Percentiles rank a stretch among this genome's conserved stretches.
Conservation (phyloP, 2,329 filamentous ascomycete genomes). For the Microdochium nivale region DNA sequence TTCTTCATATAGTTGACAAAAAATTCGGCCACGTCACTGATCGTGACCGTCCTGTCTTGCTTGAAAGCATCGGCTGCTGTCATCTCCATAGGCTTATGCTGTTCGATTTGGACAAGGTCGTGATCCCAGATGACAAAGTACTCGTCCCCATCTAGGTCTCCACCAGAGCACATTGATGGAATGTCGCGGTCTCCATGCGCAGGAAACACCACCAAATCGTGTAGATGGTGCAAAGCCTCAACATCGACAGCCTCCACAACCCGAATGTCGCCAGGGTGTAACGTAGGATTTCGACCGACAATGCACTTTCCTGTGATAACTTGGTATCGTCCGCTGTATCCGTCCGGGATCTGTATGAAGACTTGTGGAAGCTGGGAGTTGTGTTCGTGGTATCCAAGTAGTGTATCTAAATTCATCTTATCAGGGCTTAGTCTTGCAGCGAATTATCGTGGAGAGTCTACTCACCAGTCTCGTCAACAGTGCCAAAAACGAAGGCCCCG, state of each 20-base stretch:
- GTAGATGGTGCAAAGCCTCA: slow-evolving; percentile 64
- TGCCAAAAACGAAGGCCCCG: slow-evolving; percentile 82
- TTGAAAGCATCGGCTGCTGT: slow-evolving; percentile 45
- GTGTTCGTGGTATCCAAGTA: slow-evolving; percentile 18
- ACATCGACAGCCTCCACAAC: slow-evolving; percentile 78
- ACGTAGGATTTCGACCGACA: slow-evolving; percentile 83
- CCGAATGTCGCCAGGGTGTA: slow-evolving; percentile 87
- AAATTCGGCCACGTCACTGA: slow-evolving; percentile 70
- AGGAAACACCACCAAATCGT: slow-evolving; percentile 82
- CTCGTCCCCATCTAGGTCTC: slow-evolving; percentile 92
- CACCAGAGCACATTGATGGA: slow-evolving; percentile 90
- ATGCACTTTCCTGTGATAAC: slow-evolving; percentile 72
- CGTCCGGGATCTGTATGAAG: slow-evolving; percentile 65
- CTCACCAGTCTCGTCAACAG: slow-evolving; percentile 73
- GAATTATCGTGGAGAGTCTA: slow-evolving; percentile 61
- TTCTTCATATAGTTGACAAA: slow-evolving; percentile 93
- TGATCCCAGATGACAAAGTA: slow-evolving; percentile 91
- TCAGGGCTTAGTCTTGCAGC: slow-evolving; percentile 23
- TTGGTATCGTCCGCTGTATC: slow-evolving; percentile 33
- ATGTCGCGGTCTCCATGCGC: slow-evolving; percentile 75
- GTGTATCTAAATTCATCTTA: slow-evolving; percentile 2
- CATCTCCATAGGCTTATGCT: slow-evolving; percentile 65
- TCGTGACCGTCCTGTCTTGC: slow-evolving; percentile 54
- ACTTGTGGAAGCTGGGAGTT: slow-evolving; percentile 65
- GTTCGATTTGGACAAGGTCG: slow-evolving; percentile 47